Evolutionary conservation across 768 basidiomycete genomes (phyloP).

Genomic region (Serendipita vermifera): DNA sequence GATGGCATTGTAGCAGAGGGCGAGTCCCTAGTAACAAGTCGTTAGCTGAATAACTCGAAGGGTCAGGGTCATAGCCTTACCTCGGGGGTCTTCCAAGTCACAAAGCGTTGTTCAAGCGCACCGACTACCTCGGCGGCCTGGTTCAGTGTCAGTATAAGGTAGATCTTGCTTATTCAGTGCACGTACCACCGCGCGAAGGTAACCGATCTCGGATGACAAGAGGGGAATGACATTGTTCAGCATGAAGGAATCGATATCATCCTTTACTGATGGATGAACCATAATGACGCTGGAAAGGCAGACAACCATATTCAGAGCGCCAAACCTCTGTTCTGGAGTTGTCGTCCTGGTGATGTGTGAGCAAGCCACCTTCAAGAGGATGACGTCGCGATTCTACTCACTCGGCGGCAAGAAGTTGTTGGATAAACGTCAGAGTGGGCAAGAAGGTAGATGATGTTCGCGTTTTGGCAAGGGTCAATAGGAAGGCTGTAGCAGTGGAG

Average conservation of each 20-base stretch:
- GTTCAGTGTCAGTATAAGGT: not conserved
- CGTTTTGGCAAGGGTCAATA: constrained; percentile 63
- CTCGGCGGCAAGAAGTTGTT: constrained; percentile 49
- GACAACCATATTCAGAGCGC: constrained; percentile 72
- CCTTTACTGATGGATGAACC: constrained; percentile 68
- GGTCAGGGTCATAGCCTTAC: constrained; percentile 26
- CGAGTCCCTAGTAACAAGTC: not conserved
- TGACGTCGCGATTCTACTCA: constrained; percentile 9
- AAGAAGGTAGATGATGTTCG: constrained; percentile 73
- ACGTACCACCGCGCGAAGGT: constrained; percentile 63
- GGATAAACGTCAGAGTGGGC: constrained; percentile 66
- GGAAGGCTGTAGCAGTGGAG: constrained; percentile 66
- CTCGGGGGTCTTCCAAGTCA: constrained; percentile 53
- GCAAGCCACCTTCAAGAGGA: not conserved
- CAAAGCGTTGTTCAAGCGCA: constrained; percentile 53
- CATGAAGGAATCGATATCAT: constrained; percentile 66
- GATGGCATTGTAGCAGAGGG: constrained; percentile 43
- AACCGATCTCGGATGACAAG: constrained; percentile 51
- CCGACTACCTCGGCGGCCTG: constrained; percentile 71
- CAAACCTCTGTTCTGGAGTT: constrained; percentile 56
- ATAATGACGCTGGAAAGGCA: constrained; percentile 68
- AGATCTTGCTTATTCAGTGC: constrained; percentile 15
- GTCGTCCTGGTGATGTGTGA: constrained; percentile 29
- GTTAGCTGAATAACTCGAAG: not conserved
- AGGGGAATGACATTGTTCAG: constrained; percentile 61